Base-by-base conservation (phyloP, 352 stramenopile species). In the Globisporangium sylvaticum region DNA sequence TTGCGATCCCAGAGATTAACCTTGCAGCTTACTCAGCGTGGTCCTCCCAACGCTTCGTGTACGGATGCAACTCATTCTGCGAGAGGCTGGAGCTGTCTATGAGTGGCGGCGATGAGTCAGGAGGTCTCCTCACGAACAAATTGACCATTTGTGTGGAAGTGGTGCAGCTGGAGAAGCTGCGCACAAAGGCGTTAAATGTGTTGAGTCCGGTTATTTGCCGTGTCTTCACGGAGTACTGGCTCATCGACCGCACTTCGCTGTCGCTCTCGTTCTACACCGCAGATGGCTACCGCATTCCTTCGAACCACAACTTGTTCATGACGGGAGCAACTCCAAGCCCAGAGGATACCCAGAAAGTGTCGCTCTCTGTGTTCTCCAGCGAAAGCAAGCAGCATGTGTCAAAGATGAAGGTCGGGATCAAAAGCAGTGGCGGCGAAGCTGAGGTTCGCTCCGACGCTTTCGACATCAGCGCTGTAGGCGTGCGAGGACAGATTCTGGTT, bases 181-280 rank as follows among this genome's bases (percentile, higher is more conserved):
- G 72, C 2, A 76, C 74, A 0, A 73, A 73, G 22, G 65, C 69
- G 9, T 44, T 85, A 15, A 88, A 88, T 66, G 70, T 52, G n/a
- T 53, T 92, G 5, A 80, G 78, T 6, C 85, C 87, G 0, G 75
- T 89, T 9, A 71, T 89, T 9, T 93, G 84, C 20, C 75, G 83
- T 39, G 79, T 95, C 15, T 95, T 87, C 62, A 87, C 75, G 6
- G 85, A 95, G 59, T 95, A 94, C 67, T 95, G 87, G 87, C 64
- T 95, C 50, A 89, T 95, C 57, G 85, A 95, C 62, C 83, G 87
- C 29, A 92, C 87, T 18, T 86, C 76, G 29, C 68, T 95, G 2
- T 87, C 75, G 7, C 80, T 95, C 8, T 73, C 78, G 14, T 91
- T 90, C 63, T 86, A 90, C 56, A 91, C 84, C 7, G 75, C 74